These are phyloP conservation scores for Warburgia ugandensis DNA, from an alignment of 164 flowering plant species.

Conservation along the genomic window DNA sequence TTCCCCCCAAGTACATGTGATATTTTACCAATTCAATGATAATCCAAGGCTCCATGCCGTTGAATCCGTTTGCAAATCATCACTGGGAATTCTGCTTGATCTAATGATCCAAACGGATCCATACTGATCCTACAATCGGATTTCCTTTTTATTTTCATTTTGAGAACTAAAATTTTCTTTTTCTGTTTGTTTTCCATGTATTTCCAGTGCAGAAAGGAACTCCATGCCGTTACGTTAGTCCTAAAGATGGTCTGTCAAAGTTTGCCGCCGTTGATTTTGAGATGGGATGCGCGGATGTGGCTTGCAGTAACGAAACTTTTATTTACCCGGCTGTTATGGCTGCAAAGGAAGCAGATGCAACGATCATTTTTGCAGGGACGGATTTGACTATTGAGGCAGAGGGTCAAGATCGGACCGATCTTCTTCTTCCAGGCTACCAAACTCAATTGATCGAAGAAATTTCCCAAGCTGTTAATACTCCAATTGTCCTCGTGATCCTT, in stretches of 20 bases:
- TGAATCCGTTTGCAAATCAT: too few relatives aligned
- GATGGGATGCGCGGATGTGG: conserved; percentile 8
- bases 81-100: too few relatives aligned
- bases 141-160: too few relatives aligned
- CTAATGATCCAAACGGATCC: too few relatives aligned
- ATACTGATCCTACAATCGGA: too few relatives aligned
- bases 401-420: conserved; percentile 23
- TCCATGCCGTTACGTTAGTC: conserved; percentile 11
- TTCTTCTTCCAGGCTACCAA: conserved; percentile 35
- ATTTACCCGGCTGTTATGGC: conserved; percentile 1
- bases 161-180: too few relatives aligned
- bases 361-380: conserved; percentile 34
- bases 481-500: conserved; percentile 28
- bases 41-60: too few relatives aligned
- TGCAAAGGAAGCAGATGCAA: conserved; percentile 24
- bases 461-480: conserved; percentile 22
- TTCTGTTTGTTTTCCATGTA: too few relatives aligned
- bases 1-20: too few relatives aligned
- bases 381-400: conserved; percentile 36
- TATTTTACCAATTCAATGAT: too few relatives aligned
- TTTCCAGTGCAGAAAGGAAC: too few relatives aligned
- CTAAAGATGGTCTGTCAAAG: conserved; percentile 9
- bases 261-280: neutral
- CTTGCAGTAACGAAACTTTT: neutral
- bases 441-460: conserved; percentile 18